Base-by-base conservation (phyloP, 2,329 filamentous ascomycete genomes). In the Alternaria brassicicola region DNA sequence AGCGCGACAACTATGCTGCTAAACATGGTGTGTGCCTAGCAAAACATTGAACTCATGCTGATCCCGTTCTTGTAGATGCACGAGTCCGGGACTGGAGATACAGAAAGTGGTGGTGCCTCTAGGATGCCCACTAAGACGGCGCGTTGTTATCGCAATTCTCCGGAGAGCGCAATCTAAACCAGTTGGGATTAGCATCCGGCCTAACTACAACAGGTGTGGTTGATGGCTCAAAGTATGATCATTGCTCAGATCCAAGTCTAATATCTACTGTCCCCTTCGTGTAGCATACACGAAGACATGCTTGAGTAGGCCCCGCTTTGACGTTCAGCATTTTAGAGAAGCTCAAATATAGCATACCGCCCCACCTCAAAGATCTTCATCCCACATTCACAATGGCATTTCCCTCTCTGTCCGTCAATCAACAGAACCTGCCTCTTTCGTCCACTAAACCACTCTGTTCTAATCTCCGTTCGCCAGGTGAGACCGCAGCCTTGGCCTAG, bases 101-200 rank as follows among this genome's bases (percentile, higher is more conserved):
- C 25, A 52, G 25, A 25, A 23, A 52, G 19, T 52, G 30, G 36
- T 53, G 38, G 48, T 61, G 33, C 26, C 19, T 5, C 28, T 31
- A 35, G 25, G 19, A 43, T 41, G 48, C 54, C 64, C 59, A 68
- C 52, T 65, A 23, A 61, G 48, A 55, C 13, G 45, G 38, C 50
- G 31, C 38, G 51, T 48, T 25, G 61, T 67, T 67, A 67, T 68
- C 64, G 51, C 39, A 55, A 53, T 49, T 45, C 28, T 51, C 47
- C 63, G 53, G 52, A 25, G 28, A 26, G 10, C 17, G 33, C 30
- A 17, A 31, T 49, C 45, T 52, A 56, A n/a, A 8, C 33, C 30
- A 9, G 5, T 28, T 25, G n/a, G 52, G 61, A 30, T 36, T 58
- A 63, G 51, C 33, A 12, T 3, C 15, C 13, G 25, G 31, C 39